Conservation (phyloP, 2,329 filamentous ascomycete species). For the Xylariomycetidae sp. region DNA sequence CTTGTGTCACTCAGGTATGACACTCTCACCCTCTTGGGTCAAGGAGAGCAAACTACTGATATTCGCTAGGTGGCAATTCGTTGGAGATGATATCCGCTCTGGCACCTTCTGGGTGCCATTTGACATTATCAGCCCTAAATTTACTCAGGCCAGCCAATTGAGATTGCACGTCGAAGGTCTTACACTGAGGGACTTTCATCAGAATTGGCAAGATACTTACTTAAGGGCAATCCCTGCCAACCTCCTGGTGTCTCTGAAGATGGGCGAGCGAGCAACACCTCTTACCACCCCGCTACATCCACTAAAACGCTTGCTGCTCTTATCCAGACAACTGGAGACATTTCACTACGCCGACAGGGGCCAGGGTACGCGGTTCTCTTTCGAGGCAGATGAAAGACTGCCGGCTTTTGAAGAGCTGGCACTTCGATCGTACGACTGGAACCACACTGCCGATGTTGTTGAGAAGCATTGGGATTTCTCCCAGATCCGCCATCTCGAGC, state of each 20-base stretch:
- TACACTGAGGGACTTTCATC: constrained; percentile 33
- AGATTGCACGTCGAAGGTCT: constrained; percentile 37
- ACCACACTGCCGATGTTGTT: constrained; percentile 35
- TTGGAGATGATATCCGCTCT: constrained; percentile 24
- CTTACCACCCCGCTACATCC: constrained; percentile 36
- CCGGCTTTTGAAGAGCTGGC: constrained; percentile 37
- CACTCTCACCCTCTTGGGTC: not conserved
- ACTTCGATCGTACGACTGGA: constrained; percentile 46
- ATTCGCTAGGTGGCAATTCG: constrained; percentile 36
- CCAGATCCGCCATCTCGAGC: constrained; percentile 33
- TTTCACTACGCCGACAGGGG: constrained; percentile 41
- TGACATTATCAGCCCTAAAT: constrained; percentile 30
- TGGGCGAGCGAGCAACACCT: constrained; percentile 34
- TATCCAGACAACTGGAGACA: constrained; percentile 29
- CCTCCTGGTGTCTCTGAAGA: constrained; percentile 35
- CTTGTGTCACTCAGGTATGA: constrained; percentile 37
- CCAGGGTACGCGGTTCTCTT: constrained; percentile 40
- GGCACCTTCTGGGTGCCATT: constrained; percentile 32
- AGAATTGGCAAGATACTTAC: constrained; percentile 31
- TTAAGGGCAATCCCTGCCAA: constrained; percentile 34
- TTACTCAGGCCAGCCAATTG: constrained; percentile 23
- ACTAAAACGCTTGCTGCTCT: constrained; percentile 38
- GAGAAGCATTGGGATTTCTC: constrained; percentile 43
- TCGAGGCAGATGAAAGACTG: constrained; percentile 34
- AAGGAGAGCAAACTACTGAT: not conserved